phyloP scores from a whole-genome alignment of 768 basidiomycete species.

The Leucocoprinus leucothites region DNA sequence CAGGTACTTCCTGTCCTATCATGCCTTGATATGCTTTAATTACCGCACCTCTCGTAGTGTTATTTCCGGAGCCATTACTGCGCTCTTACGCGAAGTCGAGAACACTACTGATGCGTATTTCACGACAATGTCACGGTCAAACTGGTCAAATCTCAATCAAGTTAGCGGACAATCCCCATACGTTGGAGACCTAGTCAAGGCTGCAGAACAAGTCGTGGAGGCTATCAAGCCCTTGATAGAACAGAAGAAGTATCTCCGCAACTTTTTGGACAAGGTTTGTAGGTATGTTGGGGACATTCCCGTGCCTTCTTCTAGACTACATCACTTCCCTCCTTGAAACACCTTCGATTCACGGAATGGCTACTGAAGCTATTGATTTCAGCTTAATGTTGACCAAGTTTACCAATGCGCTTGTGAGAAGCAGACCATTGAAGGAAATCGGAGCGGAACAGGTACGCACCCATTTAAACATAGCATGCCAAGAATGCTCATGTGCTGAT shows the following conservation, averaged over 20 bases:
- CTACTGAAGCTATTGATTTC: background rate
- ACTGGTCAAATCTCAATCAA: constrained; percentile 77
- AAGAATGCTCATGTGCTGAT: background rate
- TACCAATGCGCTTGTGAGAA: constrained; percentile 85
- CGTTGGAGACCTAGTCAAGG: constrained; percentile 69
- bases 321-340: background rate
- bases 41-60: constrained; percentile 43
- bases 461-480: background rate
- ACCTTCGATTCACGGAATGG: background rate
- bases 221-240: constrained; percentile 79
- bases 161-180: constrained; percentile 88
- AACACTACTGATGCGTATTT: constrained; percentile 78
- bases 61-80: constrained; percentile 78
- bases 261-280: constrained; percentile 90
- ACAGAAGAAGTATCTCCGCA: constrained; percentile 92
- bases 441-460: constrained; percentile 85
- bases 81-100: constrained; percentile 84
- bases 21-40: background rate
- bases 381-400: constrained; percentile 76
- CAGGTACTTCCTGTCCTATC: constrained; percentile 45
- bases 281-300: constrained; percentile 47
- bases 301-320: background rate
- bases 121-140: constrained; percentile 67
- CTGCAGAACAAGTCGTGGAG: constrained; percentile 74
- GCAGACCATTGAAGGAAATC: constrained; percentile 86